Evolutionary conservation across 345 rosid genomes (phyloP).

Genomic region (Sonneratia caseolaris): DNA sequence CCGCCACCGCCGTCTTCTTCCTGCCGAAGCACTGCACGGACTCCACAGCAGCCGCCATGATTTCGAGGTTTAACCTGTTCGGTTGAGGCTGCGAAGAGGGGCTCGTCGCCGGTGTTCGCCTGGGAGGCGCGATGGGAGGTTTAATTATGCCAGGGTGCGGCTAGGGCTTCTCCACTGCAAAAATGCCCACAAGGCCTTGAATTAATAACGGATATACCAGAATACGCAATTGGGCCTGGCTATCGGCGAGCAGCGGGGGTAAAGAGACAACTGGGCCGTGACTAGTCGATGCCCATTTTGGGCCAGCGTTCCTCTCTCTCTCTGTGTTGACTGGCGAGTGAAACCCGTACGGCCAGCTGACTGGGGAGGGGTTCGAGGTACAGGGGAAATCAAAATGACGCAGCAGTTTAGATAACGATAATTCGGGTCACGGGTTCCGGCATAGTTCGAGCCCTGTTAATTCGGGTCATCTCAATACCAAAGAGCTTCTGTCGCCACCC

Average conservation of each 20-base stretch:
- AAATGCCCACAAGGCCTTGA: background rate
- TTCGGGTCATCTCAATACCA: too few species aligned
- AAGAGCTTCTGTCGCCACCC: too few species aligned
- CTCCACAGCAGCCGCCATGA: conserved; percentile 16
- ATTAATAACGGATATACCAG: background rate
- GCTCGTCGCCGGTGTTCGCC: too few species aligned
- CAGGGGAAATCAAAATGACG: too few species aligned
- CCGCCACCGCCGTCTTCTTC: conserved; percentile 82
- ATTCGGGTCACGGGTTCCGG: too few species aligned
- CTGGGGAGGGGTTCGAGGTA: too few species aligned
- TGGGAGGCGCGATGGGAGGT: background rate
- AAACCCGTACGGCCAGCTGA: too few species aligned
- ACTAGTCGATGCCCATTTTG: background rate
- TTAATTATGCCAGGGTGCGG: background rate
- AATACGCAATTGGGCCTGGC: background rate
- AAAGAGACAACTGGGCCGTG: background rate
- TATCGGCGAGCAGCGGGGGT: too few species aligned
- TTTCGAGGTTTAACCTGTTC: conserved; percentile 4
- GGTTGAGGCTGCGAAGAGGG: background rate
- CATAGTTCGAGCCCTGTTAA: too few species aligned
- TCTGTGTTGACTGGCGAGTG: background rate
- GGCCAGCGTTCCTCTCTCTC: background rate
- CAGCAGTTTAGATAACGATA: too few species aligned
- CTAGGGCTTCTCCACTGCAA: conserved; percentile 2
- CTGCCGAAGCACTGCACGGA: conserved; percentile 77